phyloP scores from a whole-genome alignment of 768 basidiomycete species.

The Rhodotorula paludigena region DNA sequence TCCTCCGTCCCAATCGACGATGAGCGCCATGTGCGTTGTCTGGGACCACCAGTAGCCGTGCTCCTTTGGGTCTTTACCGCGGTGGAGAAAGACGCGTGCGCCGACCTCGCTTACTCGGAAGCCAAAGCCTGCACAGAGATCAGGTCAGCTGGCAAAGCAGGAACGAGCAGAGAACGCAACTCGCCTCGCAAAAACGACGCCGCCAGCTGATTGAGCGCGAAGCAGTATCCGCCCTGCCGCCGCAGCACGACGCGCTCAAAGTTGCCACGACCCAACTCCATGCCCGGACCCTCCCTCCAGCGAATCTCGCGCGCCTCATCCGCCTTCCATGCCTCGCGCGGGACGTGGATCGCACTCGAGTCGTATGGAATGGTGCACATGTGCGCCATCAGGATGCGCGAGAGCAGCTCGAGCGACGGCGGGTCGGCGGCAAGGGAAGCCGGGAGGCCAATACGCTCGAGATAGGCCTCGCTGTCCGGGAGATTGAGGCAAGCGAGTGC shows the following conservation, averaged over 20 bases:
- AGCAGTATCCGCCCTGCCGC: conserved; percentile 26
- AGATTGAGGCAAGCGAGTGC: conserved; percentile 6
- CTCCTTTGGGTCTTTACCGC: conserved; percentile 19
- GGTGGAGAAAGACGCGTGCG: conserved; percentile 22
- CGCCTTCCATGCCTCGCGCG: conserved; percentile 9
- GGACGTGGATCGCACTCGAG: conserved; percentile 19
- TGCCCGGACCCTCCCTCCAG: conserved; percentile 6
- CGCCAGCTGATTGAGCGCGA: conserved; percentile 1
- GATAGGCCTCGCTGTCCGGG: conserved; percentile 16
- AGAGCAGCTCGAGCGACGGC: conserved; percentile 22
- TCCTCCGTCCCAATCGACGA: conserved; percentile 25
- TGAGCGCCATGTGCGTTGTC: conserved; percentile 11
- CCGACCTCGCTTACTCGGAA: conserved; percentile 23
- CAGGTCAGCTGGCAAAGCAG: neutral
- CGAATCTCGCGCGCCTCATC: neutral
- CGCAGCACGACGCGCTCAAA: conserved; percentile 14
- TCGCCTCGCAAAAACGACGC: conserved; percentile 17
- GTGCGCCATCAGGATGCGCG: neutral
- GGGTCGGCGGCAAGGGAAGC: neutral
- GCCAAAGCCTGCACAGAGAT: conserved; percentile 14
- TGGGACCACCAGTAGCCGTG: conserved; percentile 17
- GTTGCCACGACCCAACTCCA: conserved; percentile 21
- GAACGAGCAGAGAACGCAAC: neutral
- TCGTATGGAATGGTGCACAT: conserved; percentile 21
- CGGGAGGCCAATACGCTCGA: conserved; percentile 18